Conservation (phyloP, 1,284 basidiomycete genomes). For the Cerrena zonata region DNA sequence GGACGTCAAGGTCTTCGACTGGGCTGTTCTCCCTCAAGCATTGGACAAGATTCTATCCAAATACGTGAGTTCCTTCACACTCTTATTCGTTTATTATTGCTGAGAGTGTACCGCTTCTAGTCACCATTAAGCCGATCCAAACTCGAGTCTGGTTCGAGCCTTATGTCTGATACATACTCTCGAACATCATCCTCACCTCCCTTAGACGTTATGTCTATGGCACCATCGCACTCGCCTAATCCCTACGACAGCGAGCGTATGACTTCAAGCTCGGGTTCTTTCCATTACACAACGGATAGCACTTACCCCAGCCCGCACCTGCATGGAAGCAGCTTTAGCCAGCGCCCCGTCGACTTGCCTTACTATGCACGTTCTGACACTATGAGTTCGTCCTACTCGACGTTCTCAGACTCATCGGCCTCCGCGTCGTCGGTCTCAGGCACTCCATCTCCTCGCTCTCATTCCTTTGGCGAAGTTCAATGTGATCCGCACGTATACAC, state of each 20-base stretch:
- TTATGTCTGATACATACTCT: background rate
- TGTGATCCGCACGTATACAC: background rate
- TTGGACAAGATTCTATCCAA: conserved; percentile 90
- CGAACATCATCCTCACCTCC: background rate
- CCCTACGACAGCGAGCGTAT: background rate
- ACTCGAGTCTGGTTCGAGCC: background rate
- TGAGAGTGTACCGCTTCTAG: too few relatives aligned
- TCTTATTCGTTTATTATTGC: background rate
- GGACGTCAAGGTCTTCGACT: conserved; percentile 96
- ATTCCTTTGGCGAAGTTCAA: conserved; percentile 1
- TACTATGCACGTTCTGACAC: background rate
- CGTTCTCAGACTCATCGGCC: background rate
- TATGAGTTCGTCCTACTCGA: background rate
- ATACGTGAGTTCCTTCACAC: conserved; percentile 69
- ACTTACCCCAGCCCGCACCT: conserved; percentile 1
- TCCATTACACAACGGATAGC: conserved; percentile 14
- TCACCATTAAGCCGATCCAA: too few relatives aligned
- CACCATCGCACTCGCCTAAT: background rate
- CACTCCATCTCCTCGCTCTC: background rate
- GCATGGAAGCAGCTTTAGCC: background rate
- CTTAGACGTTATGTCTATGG: background rate
- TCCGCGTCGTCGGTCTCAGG: background rate
- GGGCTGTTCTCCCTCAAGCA: conserved; percentile 75
- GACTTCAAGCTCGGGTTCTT: background rate
- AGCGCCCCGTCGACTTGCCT: background rate